Evolutionary conservation across 2,329 filamentous ascomycete species (phyloP).

Genomic region (Xylariaceae sp.): DNA sequence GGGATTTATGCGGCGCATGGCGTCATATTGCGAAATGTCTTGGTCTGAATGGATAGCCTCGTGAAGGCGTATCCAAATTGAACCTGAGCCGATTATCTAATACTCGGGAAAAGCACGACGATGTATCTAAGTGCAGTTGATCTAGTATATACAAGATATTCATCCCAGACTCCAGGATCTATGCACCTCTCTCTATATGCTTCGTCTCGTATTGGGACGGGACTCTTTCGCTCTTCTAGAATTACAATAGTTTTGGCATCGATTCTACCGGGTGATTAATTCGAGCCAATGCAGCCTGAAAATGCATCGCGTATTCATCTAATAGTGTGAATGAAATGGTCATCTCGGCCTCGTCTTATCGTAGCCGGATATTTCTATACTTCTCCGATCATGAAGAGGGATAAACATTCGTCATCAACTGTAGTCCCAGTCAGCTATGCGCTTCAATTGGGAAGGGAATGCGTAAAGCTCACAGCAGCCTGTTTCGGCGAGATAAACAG

Average conservation of each 20-base stretch:
- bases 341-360: too few relatives aligned
- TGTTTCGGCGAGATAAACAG: slow-evolving; percentile 87
- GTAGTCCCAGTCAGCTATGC: background rate
- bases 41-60: too few relatives aligned
- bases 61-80: too few relatives aligned
- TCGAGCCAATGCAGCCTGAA: slow-evolving; percentile 9
- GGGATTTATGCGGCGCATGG: too few relatives aligned
- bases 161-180: slow-evolving; percentile 6
- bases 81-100: too few relatives aligned
- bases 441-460: background rate
- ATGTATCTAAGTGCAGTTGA: slow-evolving; percentile 1
- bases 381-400: slow-evolving; percentile 25
- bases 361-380: background rate
- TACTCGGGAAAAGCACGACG: background rate
- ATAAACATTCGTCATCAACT: slow-evolving; percentile 39
- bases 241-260: background rate
- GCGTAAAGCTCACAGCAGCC: slow-evolving; percentile 60
- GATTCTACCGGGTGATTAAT: too few relatives aligned
- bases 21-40: too few relatives aligned
- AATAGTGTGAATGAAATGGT: too few relatives aligned
- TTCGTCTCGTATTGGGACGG: background rate
- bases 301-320: background rate
- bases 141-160: background rate
- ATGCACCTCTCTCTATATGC: background rate
- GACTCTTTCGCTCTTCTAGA: background rate